Evolutionary conservation across 495 filamentous ascomycete species (phyloP).

Genomic region (Hypomontagnella submonticulosa): DNA sequence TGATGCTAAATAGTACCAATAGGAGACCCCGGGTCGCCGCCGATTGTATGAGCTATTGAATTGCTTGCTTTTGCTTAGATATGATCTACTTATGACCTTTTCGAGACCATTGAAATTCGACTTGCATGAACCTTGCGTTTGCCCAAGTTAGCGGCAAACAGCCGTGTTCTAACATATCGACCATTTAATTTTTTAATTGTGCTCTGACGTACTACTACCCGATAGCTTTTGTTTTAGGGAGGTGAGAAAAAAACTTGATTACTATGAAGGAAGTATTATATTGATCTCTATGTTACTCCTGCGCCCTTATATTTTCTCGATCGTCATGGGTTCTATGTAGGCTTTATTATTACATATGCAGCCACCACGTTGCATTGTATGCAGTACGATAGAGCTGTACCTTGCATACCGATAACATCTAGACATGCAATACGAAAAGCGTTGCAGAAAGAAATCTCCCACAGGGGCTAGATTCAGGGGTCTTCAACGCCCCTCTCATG

Average conservation of each 20-base stretch:
- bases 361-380: conserved; percentile 25
- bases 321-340: conserved; percentile 24
- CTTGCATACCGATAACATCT: conserved; percentile 30
- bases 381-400: conserved; percentile 24
- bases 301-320: conserved; percentile 22
- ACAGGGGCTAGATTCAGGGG: conserved; percentile 40
- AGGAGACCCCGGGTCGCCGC: conserved; percentile 10
- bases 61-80: conserved; percentile 25
- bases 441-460: conserved; percentile 22
- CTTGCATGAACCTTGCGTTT: conserved; percentile 42
- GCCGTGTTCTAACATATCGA: conserved; percentile 16
- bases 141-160: conserved; percentile 34
- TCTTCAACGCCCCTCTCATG: conserved; percentile 29
- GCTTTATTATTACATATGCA: conserved; percentile 25
- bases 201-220: conserved; percentile 1
- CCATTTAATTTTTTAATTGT: conserved; percentile 8
- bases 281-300: conserved; percentile 3
- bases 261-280: conserved; percentile 6
- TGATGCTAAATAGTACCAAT: conserved; percentile 6
- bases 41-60: conserved; percentile 15
- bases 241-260: background rate
- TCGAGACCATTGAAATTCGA: conserved; percentile 18
- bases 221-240: conserved; percentile 1
- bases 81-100: background rate
- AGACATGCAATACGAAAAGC: conserved; percentile 24